Base-by-base conservation (phyloP, 306 rosid species). In the Ziziphus jujuba region DNA sequence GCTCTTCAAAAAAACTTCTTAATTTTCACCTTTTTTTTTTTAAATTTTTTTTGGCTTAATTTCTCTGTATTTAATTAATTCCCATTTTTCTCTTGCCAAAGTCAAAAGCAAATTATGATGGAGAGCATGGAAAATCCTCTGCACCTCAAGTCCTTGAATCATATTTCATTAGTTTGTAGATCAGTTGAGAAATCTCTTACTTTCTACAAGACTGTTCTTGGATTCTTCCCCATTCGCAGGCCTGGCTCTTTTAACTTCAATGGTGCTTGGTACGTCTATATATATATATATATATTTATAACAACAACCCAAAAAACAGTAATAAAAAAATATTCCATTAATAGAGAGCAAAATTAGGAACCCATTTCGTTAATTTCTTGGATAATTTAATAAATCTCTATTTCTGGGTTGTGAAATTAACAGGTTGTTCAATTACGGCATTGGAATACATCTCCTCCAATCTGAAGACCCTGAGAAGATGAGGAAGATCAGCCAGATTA, bases 401-500 rank as follows among this genome's bases (percentile, higher is more conserved):
- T 63, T 59, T 45, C 34, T 60, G 43, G 7, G 43, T 43, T 60
- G 71, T 53, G 36, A 22, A 25, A 19, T 40, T 7, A 16, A 3
- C 44, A 91, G 97, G 97, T 72, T 89, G 67, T 87, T 78, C 77
- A 89, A 80, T 65, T 81, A 83, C 75, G 93, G 96, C 24, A 80
- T 91, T 66, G 97, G 96, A 44, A 82, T 91, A 67, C 97, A 85
- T 75, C 89, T 85, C 10, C 85, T 89, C 38, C 96, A 91, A 77
- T 76, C 87, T 60, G 87, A 82, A 66, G 78, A 86, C 25, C 84
- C 91, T 25, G 72, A 77, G 34, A 57, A 61, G 53, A 68, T 77
- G 82, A 81, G 85, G 25, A 75, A 79, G 75, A 79, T 63, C 58
- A 57, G 22, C 36, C 56, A 31, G 53, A 91, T 91, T 56, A 84